Evolutionary conservation across 2,329 filamentous ascomycete genomes (phyloP).

Genomic region (Ceratocystis diversiconidia): DNA sequence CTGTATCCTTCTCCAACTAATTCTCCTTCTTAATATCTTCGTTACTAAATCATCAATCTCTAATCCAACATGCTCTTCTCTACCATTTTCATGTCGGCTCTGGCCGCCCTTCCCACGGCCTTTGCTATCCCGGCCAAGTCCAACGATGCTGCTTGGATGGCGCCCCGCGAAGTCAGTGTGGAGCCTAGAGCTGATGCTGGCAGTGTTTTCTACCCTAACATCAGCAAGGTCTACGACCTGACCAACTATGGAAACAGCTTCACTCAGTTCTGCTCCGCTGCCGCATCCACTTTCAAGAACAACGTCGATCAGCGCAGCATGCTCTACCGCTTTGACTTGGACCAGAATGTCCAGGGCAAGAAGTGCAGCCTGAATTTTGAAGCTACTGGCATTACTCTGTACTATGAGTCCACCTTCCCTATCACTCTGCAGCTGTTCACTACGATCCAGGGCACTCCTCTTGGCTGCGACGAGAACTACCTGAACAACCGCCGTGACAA

Average conservation of each 20-base stretch:
- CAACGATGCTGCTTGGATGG: constrained; percentile 19
- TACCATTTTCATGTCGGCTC: constrained; percentile 19
- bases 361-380: constrained; percentile 22
- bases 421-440: constrained; percentile 24
- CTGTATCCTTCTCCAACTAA: too few relatives aligned
- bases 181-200: background rate
- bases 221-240: constrained; percentile 16
- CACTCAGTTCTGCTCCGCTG: constrained; percentile 7
- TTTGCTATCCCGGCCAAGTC: constrained; percentile 16
- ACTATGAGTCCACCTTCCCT: constrained; percentile 19
- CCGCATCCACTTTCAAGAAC: constrained; percentile 19
- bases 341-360: constrained; percentile 19
- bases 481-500: constrained; percentile 23
- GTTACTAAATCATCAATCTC: background rate
- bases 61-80: constrained; percentile 22
- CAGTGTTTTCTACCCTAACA: constrained; percentile 8
- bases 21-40: background rate
- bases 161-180: constrained; percentile 20
- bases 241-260: constrained; percentile 6
- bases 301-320: constrained; percentile 23
- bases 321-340: constrained; percentile 24
- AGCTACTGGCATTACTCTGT: constrained; percentile 20
- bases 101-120: constrained; percentile 20
- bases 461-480: constrained; percentile 18
- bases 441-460: constrained; percentile 20